Conservation (phyloP, 352 stramenopile species). For the Aphanomyces invadans region DNA sequence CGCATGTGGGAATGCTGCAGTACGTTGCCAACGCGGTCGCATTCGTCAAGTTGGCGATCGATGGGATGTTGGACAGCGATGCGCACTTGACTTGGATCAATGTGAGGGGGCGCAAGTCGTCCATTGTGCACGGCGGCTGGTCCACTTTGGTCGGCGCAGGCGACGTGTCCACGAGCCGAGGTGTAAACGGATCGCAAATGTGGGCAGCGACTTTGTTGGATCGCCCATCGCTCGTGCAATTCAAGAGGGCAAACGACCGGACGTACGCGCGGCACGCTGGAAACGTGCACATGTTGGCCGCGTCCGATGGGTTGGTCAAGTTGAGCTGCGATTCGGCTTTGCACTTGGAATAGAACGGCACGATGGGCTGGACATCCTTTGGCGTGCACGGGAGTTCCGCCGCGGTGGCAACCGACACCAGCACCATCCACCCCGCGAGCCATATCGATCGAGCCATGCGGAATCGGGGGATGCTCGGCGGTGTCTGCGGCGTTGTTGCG, state of each 20-base stretch:
- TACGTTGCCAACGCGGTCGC: background rate
- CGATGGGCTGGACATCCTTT: background rate
- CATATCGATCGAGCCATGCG: too few species aligned
- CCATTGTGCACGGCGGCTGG: background rate
- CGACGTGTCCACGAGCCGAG: background rate
- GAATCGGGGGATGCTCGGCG: too few species aligned
- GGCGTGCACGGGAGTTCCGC: background rate
- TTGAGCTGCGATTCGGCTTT: background rate
- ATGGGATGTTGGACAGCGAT: background rate
- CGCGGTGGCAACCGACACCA: too few species aligned
- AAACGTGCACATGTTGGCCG: background rate
- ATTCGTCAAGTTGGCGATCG: background rate
- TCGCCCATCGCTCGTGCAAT: background rate
- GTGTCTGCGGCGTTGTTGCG: too few species aligned
- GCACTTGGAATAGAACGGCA: background rate
- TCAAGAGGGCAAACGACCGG: background rate
- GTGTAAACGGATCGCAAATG: background rate
- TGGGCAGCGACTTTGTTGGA: background rate
- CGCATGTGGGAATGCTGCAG: background rate
- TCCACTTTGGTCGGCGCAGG: background rate
- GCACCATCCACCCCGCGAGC: too few species aligned
- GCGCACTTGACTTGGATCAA: background rate
- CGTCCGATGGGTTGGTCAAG: background rate
- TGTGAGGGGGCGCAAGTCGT: background rate
- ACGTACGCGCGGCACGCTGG: background rate